Conservation (phyloP, 169 alveolate species). For the Perkinsus olseni region DNA sequence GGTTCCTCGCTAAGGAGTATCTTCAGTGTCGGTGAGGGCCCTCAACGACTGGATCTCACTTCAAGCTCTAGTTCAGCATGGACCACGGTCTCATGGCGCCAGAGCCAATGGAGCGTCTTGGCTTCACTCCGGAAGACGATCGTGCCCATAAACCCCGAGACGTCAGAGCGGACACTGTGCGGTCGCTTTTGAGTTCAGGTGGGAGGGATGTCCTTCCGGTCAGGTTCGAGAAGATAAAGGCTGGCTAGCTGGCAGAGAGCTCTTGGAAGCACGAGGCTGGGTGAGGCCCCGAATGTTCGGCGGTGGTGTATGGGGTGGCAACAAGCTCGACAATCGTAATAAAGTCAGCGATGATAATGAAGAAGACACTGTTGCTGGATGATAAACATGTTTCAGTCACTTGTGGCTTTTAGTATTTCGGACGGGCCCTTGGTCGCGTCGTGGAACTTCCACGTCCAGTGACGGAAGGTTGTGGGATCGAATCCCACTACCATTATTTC, state of each 20-base stretch:
- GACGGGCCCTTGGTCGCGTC: no score
- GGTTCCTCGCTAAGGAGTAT: not conserved
- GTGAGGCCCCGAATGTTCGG: not conserved
- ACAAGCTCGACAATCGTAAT: not conserved
- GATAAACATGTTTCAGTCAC: not conserved
- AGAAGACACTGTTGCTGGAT: not conserved
- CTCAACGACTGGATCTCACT: not conserved
- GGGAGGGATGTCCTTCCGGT: not conserved
- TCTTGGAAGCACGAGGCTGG: not conserved
- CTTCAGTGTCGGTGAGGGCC: not conserved
- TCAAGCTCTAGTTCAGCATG: not conserved
- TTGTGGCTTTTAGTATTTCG: not conserved
- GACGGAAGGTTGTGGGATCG: not conserved
- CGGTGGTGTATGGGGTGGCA: not conserved
- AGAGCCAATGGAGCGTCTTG: not conserved
- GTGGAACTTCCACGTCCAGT: no score
- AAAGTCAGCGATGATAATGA: not conserved
- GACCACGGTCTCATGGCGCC: not conserved
- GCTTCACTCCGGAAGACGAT: not conserved
- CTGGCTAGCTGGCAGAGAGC: not conserved
- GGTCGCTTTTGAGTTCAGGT: not conserved
- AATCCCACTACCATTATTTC: no score
- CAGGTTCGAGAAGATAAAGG: not conserved
- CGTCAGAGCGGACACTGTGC: not conserved
- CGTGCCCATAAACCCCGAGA: not conserved